These are phyloP conservation scores for Phytophthora pinifolia DNA, from an alignment of 352 stramenopile genomes.

Conservation along the genomic window DNA sequence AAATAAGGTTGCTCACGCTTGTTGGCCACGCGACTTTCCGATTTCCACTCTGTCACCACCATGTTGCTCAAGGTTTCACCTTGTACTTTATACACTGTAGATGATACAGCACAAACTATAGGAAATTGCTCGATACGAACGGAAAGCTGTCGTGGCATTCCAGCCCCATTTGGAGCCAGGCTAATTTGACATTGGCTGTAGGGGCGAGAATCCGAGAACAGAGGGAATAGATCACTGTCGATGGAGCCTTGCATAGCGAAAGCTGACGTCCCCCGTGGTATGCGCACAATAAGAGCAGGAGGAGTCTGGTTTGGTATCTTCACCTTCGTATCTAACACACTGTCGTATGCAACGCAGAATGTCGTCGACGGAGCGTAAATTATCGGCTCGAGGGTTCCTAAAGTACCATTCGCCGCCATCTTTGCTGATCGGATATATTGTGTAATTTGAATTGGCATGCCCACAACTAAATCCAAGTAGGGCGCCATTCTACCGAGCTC, in stretches of 20 bases:
- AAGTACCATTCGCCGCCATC: no score
- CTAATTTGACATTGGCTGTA: not conserved
- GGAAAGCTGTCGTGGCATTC: not conserved
- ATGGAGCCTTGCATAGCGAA: not conserved
- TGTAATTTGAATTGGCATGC: no score
- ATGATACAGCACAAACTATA: not conserved
- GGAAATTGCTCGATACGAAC: slow-evolving; percentile 1
- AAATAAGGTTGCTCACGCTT: slow-evolving; percentile 2
- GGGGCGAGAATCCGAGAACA: not conserved
- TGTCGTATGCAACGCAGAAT: no score
- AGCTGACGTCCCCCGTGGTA: not conserved
- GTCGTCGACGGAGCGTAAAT: no score
- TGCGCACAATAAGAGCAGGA: not conserved
- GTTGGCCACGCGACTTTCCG: not conserved
- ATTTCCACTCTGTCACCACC: not conserved
- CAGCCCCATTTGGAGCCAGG: not conserved
- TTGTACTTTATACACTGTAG: not conserved
- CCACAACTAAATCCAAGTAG: no score
- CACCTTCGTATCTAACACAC: no score
- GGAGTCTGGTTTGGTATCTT: not conserved
- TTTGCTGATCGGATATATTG: no score
- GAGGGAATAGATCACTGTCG: not conserved
- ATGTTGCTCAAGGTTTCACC: not conserved
- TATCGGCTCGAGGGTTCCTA: no score
- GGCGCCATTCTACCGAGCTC: no score